A percentile compares a stretch with the other conserved stretches of the same genome.
Conservation (phyloP, 1,284 basidiomycete species). For the Ganoderma meredithae region DNA sequence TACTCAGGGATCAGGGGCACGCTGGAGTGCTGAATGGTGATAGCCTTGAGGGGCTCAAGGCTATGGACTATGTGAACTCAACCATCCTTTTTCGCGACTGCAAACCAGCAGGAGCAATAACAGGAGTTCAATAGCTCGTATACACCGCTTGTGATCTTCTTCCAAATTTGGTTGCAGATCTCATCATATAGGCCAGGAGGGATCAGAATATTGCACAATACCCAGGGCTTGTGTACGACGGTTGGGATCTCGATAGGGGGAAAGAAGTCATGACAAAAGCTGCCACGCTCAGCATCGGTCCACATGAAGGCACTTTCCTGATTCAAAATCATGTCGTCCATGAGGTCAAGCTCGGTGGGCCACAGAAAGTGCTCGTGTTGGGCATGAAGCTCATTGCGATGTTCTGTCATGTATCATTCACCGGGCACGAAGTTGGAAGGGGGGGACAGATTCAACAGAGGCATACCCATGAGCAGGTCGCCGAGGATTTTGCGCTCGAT, state of each 20-base stretch:
- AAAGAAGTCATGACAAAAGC: too few relatives aligned
- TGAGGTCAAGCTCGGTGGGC: too few relatives aligned
- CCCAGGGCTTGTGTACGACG: too few relatives aligned
- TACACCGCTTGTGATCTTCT: conserved; percentile 43
- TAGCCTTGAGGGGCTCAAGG: conserved; percentile 44
- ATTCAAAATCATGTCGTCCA: too few relatives aligned
- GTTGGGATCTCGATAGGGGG: too few relatives aligned
- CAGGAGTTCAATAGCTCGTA: conserved; percentile 49
- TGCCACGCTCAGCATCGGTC: too few relatives aligned
- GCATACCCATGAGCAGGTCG: conserved; percentile 44
- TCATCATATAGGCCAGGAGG: conserved; percentile 46
- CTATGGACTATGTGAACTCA: conserved; percentile 43
- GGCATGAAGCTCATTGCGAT: conserved; percentile 38
- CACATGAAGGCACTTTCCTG: too few relatives aligned
- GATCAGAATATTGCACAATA: too few relatives aligned
- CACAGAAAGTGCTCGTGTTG: too few relatives aligned
- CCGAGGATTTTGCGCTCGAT: conserved; percentile 43
- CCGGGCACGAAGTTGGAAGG: conserved; percentile 39
- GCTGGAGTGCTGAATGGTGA: conserved; percentile 43
- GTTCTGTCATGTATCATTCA: conserved; percentile 43
- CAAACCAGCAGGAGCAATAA: too few relatives aligned
- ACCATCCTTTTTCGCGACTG: conserved; percentile 50
- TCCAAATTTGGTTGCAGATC: conserved; percentile 42
- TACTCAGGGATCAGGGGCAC: conserved; percentile 39
- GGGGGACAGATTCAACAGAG: conserved; percentile 35